A percentile compares a stretch with the other conserved stretches of the same genome.
phyloP scores from a whole-genome alignment of 208 protist genomes.

The Tritrichomonas foetus region DNA sequence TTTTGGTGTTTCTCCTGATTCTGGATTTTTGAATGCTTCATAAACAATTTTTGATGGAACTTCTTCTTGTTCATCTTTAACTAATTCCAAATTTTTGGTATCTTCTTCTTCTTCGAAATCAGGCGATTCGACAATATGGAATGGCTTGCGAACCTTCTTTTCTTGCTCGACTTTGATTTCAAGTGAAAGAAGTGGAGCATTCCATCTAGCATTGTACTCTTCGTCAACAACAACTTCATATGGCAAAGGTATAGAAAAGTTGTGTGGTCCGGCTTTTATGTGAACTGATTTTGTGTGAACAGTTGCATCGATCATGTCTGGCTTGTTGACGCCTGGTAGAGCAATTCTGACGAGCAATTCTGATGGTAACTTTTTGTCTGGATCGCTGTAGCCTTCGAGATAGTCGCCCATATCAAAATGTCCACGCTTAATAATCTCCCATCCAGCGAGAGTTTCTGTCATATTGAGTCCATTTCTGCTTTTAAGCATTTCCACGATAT shows the following conservation, averaged over 20 bases:
- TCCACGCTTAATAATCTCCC: not conserved
- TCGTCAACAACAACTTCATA: not conserved
- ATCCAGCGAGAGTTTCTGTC: not conserved
- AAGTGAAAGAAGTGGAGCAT: not conserved
- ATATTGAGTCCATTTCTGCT: not conserved
- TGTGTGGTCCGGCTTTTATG: not conserved
- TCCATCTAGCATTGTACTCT: not conserved
- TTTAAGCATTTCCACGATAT: constrained; percentile 7
- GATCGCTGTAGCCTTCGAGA: not conserved
- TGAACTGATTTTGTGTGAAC: not conserved
- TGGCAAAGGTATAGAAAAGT: constrained; percentile 3
- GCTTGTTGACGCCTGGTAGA: not conserved
- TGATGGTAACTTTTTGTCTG: not conserved
- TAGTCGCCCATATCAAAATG: constrained; percentile 1
- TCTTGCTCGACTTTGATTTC: not conserved
- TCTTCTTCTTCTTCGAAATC: no score
- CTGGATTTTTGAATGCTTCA: not conserved
- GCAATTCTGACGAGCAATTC: not conserved
- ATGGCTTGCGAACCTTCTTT: not conserved
- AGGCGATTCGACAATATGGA: not conserved
- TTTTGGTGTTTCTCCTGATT: no score
- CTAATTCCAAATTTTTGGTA: not conserved
- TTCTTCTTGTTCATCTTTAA: not conserved
- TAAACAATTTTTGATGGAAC: not conserved
- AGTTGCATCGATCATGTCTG: not conserved